A percentile compares a stretch with the other conserved stretches of the same genome.
Conservation (phyloP, 192 early-diverging fungal genomes). For the Chytriomyces sp. region DNA sequence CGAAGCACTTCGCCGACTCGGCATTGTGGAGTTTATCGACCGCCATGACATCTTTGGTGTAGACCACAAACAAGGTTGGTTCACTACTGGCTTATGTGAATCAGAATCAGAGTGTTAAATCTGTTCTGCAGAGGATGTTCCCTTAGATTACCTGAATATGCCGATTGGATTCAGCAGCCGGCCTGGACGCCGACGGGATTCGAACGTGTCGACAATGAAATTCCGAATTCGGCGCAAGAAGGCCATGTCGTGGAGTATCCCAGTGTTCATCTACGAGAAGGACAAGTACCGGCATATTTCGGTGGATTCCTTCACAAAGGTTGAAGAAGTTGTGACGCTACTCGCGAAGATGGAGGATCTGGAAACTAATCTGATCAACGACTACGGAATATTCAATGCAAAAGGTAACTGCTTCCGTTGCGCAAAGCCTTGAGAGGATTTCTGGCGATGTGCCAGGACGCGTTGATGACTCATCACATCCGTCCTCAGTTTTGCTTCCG, state of each 20-base stretch:
- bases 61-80: slow-evolving; percentile 1
- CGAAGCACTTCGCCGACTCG: slow-evolving; percentile 20
- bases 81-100: background rate
- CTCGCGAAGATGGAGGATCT: slow-evolving; percentile 5
- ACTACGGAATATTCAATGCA: slow-evolving; percentile 5
- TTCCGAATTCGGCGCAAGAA: slow-evolving; percentile 21
- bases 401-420: background rate
- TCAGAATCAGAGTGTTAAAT: background rate
- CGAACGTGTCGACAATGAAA: background rate
- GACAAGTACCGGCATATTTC: slow-evolving; percentile 3
- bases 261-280: slow-evolving; percentile 4
- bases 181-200: background rate
- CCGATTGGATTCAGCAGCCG: background rate
- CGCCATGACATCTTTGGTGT: slow-evolving; percentile 23
- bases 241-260: slow-evolving; percentile 19
- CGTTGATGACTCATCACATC: background rate
- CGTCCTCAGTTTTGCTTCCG: background rate
- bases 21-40: slow-evolving; percentile 16
- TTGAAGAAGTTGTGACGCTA: background rate
- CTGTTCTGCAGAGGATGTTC: slow-evolving; percentile 3
- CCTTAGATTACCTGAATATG: slow-evolving; percentile 4
- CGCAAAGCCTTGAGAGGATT: background rate
- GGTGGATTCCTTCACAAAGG: slow-evolving; percentile 9
- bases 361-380: background rate
- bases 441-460: background rate